Evolutionary conservation across 1,284 basidiomycete species (phyloP), one percentile per base, ranked within the genome.

Genomic region (Quambalaria eucalypti): DNA sequence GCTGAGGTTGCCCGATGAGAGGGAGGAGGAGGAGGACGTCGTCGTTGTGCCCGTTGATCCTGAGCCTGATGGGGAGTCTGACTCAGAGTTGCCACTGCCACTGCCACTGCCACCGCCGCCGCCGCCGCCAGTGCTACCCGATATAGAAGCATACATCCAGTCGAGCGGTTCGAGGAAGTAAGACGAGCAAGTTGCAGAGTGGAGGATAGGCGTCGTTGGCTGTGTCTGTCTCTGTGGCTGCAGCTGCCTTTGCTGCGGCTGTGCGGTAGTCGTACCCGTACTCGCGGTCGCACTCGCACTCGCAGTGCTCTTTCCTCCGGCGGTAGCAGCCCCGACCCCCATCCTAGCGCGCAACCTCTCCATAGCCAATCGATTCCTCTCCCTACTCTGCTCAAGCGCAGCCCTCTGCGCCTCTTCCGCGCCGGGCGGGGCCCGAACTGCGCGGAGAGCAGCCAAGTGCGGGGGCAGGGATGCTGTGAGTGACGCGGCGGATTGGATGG

Each of bases 151-250:
- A 2, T 88, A 84, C 93, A 98, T 98, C 93, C 93, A 98, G 66
- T 85, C 87, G 82, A 95, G 85, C 84, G 92, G 91, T 76, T 98
- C 93, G 49, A 96, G 84, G 76, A 96, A 97, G 78, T 97, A 97
- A 6, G 90, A 89, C 1, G 90, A 92, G 77, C 91, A 97, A 68
- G 85, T 85, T 2, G 84, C 78, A 6, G 66, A 64, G 40, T 64
- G 68, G 1, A 74, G 57, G 53, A 73, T 61, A 46, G 6, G 21
- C 4, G 21, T 14, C 4, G 16, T 14, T n/a, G 5, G 5, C 36
- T 36, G 31, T 9, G 9, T 36, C 31, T 36, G 31, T 9, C 31
- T 36, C 31, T 39, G 36, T 14, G 16, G 16, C 36, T 39, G 36
- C 10, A 14, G 16, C 21, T 39, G 36, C 21, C 36, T 21, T 46